Evolutionary conservation across 495 filamentous ascomycete species (phyloP), one percentile per base, ranked within the genome.

Genomic region (Peziza echinospora): DNA sequence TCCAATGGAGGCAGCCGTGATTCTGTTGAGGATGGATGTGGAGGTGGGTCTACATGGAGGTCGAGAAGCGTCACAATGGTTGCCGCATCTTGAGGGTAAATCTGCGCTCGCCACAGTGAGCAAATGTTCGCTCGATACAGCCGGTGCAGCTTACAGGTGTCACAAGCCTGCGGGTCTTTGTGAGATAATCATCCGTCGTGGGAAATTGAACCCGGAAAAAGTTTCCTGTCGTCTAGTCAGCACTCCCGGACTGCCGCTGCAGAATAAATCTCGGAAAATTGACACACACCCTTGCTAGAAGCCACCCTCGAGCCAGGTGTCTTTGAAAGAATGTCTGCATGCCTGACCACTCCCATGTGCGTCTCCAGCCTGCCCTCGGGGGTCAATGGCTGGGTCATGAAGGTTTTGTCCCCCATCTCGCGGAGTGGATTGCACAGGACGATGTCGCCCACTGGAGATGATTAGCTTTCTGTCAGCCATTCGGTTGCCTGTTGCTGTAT

Each of bases 51-150:
- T 41, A 71, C 66, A 52, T 85, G 75, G 40, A 87, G 68, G 53
- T 86, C 82, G 24, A 87, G 70, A 21, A 85, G 66, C 13, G 72
- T 75, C 26, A 79, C 75, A 37, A 87, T 84, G 17, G 79, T 52
- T 50, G 71, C 73, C 26, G 77, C 78, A 59, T 85, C 80, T 26
- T 69, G 67, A 4, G 76, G 70, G 51, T 85, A 86, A 43, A 87
- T 76, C 76, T 83, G 51, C 41, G 48, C n/a, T n/a, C n/a, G n/a
- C n/a, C n/a, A n/a, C n/a, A n/a, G n/a, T n/a, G n/a, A n/a, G n/a
- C n/a, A n/a, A n/a, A n/a, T n/a, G n/a, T n/a, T n/a, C n/a, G n/a
- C n/a, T n/a, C n/a, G n/a, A n/a, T n/a, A n/a, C n/a, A n/a, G n/a
- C n/a, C n/a, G n/a, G 44, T 24, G 26, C 39, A 37, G 56, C 75